phyloP scores from a whole-genome alignment of 768 basidiomycete genomes.

The Leccinum variicolor region DNA sequence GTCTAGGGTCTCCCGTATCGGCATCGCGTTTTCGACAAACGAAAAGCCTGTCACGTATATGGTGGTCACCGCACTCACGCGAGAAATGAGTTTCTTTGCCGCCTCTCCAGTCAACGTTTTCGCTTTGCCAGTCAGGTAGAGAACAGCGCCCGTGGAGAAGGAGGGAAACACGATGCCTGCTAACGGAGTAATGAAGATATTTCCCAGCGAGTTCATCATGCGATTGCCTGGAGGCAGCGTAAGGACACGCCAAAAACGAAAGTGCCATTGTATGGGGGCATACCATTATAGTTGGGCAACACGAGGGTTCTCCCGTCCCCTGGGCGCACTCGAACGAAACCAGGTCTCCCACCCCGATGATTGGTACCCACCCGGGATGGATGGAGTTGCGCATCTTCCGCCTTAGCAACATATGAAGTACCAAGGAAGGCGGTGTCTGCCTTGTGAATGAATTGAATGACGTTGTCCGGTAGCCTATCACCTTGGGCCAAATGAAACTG shows the following conservation, averaged over 20 bases:
- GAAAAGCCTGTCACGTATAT: conserved; percentile 50
- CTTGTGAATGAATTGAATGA: conserved; percentile 44
- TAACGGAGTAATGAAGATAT: conserved; percentile 53
- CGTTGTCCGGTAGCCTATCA: conserved; percentile 47
- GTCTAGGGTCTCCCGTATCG: conserved; percentile 42
- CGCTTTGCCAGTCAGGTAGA: conserved; percentile 60
- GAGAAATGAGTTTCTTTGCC: conserved; percentile 52
- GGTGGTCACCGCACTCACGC: conserved; percentile 42
- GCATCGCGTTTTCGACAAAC: conserved; percentile 52
- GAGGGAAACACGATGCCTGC: conserved; percentile 57
- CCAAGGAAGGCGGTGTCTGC: conserved; percentile 57
- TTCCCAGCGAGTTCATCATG: conserved; percentile 61
- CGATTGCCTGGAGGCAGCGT: conserved; percentile 45
- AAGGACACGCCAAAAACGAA: background rate
- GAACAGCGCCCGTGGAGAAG: conserved; percentile 50
- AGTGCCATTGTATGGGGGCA: background rate
- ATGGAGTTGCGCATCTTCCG: conserved; percentile 36
- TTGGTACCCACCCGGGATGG: conserved; percentile 65
- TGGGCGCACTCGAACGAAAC: conserved; percentile 57
- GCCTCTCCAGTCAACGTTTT: conserved; percentile 45
- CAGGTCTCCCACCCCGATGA: conserved; percentile 60
- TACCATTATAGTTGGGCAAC: conserved; percentile 61
- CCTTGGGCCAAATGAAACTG: conserved; percentile 27
- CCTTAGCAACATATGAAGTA: conserved; percentile 43
- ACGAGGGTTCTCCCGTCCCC: conserved; percentile 53